Evolutionary conservation across 208 protist genomes (phyloP).

Genomic region (Leishmania gerbilli): DNA sequence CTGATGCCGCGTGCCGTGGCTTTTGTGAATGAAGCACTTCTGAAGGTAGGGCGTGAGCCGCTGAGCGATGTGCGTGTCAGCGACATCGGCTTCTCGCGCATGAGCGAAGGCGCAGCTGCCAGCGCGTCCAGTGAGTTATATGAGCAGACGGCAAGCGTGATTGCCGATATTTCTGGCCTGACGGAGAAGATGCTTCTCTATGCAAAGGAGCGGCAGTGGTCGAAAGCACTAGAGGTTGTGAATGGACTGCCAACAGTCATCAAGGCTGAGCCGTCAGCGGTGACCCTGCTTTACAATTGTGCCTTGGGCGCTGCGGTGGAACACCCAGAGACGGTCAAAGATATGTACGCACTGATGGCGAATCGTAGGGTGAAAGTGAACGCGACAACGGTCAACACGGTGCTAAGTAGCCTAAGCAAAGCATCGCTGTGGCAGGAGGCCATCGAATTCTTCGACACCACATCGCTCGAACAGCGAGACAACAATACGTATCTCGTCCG

Average conservation of each 20-base stretch:
- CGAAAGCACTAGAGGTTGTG: slow-evolving; percentile 56
- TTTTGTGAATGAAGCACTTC: slow-evolving; percentile 79
- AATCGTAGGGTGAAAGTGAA: slow-evolving; percentile 51
- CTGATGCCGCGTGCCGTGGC: slow-evolving; percentile 57
- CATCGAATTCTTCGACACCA: slow-evolving; percentile 60
- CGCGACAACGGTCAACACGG: slow-evolving; percentile 79
- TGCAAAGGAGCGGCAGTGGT: slow-evolving; percentile 82
- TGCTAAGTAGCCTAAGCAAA: slow-evolving; percentile 75
- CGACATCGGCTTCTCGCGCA: slow-evolving; percentile 37
- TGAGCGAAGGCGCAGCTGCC: neutral
- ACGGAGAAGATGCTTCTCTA: slow-evolving; percentile 83
- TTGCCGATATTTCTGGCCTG: slow-evolving; percentile 37
- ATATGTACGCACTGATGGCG: slow-evolving; percentile 54
- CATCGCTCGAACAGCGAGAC: slow-evolving; percentile 43
- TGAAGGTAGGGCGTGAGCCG: slow-evolving; percentile 47
- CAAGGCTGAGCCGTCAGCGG: slow-evolving; percentile 43
- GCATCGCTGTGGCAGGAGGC: slow-evolving; percentile 55
- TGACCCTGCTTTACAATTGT: slow-evolving; percentile 91
- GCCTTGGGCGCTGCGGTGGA: slow-evolving; percentile 78
- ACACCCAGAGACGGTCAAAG: slow-evolving; percentile 48
- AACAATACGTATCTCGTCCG: slow-evolving; percentile 78
- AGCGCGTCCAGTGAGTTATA: neutral
- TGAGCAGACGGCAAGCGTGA: slow-evolving; percentile 1
- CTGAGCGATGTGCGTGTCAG: slow-evolving; percentile 44
- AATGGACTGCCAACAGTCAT: slow-evolving; percentile 23